Percentiles rank a stretch among this genome's conserved stretches.
Conservation (phyloP, 768 basidiomycete species). For the Pulveroboletus sp. region DNA sequence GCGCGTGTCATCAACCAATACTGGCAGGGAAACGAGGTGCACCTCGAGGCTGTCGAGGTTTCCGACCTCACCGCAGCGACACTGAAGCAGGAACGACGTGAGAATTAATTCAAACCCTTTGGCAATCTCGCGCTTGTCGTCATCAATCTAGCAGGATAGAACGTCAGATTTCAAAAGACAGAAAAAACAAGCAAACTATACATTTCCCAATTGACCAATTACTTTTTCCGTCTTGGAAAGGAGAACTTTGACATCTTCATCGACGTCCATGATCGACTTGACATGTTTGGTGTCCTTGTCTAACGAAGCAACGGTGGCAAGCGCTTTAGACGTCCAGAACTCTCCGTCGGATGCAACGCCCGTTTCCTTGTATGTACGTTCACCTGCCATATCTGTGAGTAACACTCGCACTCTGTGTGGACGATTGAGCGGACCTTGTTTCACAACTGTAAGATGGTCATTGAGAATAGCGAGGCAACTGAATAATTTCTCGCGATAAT, state of each 20-base stretch:
- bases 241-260: constrained; percentile 52
- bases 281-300: constrained; percentile 73
- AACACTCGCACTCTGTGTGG: background rate
- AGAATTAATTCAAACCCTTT: constrained; percentile 73
- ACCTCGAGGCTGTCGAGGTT: constrained; percentile 66
- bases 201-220: constrained; percentile 43
- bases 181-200: constrained; percentile 20
- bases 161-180: background rate
- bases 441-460: constrained; percentile 48
- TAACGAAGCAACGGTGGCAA: constrained; percentile 52
- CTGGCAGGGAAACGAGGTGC: constrained; percentile 5
- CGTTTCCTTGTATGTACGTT: constrained; percentile 51
- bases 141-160: constrained; percentile 7
- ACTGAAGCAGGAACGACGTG: constrained; percentile 65
- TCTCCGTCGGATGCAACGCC: constrained; percentile 70
- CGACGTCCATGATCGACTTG: constrained; percentile 45
- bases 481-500: constrained; percentile 69
- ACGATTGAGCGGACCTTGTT: constrained; percentile 42
- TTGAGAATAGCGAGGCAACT: constrained; percentile 73
- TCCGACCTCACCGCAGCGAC: constrained; percentile 65
- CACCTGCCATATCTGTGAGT: constrained; percentile 25
- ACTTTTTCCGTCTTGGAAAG: constrained; percentile 44
- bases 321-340: constrained; percentile 73
- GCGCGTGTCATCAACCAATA: background rate
- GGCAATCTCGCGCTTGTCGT: constrained; percentile 31